Conservation (phyloP, 495 filamentous ascomycete genomes). For the Neurospora sublineolata region DNA sequence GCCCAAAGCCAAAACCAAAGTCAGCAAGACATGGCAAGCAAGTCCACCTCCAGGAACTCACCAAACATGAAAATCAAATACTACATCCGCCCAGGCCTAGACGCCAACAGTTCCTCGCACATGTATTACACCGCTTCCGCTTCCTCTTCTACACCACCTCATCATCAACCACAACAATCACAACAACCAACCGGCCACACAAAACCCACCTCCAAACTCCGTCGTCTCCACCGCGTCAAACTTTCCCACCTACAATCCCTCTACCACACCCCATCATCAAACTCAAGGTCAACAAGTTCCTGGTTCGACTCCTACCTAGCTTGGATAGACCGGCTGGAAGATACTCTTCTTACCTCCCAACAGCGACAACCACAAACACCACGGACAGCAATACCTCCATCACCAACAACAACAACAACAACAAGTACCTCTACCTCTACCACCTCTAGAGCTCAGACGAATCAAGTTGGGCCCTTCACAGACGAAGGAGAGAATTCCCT, state of each 20-base stretch:
- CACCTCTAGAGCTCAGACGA: neutral
- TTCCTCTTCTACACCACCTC: neutral
- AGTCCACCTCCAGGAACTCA: neutral
- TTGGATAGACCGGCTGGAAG: slow-evolving; percentile 6
- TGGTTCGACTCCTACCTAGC: slow-evolving; percentile 10
- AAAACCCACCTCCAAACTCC: neutral
- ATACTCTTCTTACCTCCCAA: neutral
- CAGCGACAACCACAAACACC: neutral
- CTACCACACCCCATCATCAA: neutral
- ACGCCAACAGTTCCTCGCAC: neutral
- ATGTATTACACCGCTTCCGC: neutral
- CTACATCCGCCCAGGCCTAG: neutral
- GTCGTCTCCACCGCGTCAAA: neutral
- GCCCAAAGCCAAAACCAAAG: neutral
- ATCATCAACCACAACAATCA: neutral
- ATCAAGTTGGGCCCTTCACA: neutral
- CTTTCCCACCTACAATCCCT: neutral
- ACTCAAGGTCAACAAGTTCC: neutral
- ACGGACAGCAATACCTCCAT: neutral
- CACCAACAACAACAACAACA: neutral
- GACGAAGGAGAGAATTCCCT: slow-evolving; percentile 7
- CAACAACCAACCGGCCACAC: neutral
- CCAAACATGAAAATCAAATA: neutral
- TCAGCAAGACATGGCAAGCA: neutral
- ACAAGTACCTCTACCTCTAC: too few relatives aligned